Base-by-base conservation (phyloP, 306 rosid species). In the Parietaria judaica region DNA sequence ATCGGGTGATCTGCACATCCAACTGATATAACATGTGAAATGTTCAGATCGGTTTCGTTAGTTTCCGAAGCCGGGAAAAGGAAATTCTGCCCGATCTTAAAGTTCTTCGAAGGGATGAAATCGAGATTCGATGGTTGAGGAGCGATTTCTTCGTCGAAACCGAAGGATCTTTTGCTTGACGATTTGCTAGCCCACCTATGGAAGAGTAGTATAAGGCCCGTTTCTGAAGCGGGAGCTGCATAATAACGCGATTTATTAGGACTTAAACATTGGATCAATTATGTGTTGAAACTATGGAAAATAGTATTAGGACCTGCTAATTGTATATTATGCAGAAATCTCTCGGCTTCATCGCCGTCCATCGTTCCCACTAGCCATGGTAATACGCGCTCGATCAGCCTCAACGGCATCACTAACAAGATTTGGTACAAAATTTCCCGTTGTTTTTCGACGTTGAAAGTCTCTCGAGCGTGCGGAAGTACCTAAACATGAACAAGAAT, bases 401-500 rank as follows among this genome's bases (percentile, higher is more conserved):
- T 83, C 78, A 92, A 64, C 49, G 98, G 92, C 98, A 92, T 86
- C 88, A 83, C 52, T 76, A 95, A 83, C 74, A 88, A 80, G 77
- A 86, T 88, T 75, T 77, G 86, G 71, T 88, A 81, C 74, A 85
- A 67, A 66, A 92, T 79, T 78, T 86, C 95, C 23, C 83, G 81
- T 77, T 92, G 98, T 70, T 72, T 83, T 76, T 79, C 69, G 80
- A 78, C 62, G 62, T 76, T 77, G 58, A 88, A 80, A 83, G 73
- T 83, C 78, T 78, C 76, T 74, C 85, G 87, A 36, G 91, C 85
- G 77, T 85, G 88, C 47, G 98, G 95, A 79, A 88, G 89, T 76
- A 92, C 95, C 98, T 92, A 72, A 17, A 79, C 53, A 70, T 58
- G 58, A 23, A 66, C 44, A 46, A 56, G 61, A 51, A 59, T 36